Conservation (phyloP, 2,329 filamentous ascomycete species). For the Mycogone perniciosa region DNA sequence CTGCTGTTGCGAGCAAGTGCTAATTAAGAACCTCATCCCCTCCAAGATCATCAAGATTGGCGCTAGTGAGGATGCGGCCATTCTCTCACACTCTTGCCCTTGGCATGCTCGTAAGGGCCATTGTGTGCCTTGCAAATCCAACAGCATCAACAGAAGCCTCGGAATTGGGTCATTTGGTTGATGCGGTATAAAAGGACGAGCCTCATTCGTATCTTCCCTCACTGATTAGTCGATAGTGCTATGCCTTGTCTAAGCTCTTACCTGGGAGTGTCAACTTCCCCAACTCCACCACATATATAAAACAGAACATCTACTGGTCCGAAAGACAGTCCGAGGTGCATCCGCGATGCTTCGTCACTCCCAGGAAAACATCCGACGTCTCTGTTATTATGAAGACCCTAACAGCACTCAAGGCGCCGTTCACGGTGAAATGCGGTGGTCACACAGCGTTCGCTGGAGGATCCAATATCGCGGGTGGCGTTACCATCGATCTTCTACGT, state of each 20-base stretch:
- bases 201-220: too few relatives aligned
- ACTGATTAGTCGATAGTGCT: not conserved
- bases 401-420: not conserved
- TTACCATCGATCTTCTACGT: constrained; percentile 29
- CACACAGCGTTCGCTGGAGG: constrained; percentile 35
- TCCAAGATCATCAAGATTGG: too few relatives aligned
- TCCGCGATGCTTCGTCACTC: not conserved
- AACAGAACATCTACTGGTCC: not conserved
- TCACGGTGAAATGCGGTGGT: constrained; percentile 37
- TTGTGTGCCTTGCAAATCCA: too few relatives aligned
- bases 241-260: not conserved
- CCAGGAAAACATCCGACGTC: not conserved
- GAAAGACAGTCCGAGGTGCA: not conserved
- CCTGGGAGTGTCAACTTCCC: not conserved
- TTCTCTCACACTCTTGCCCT: too few relatives aligned
- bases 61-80: too few relatives aligned
- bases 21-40: too few relatives aligned
- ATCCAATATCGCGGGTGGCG: constrained; percentile 29
- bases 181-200: too few relatives aligned
- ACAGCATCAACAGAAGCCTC: too few relatives aligned
- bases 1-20: too few relatives aligned
- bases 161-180: too few relatives aligned
- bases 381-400: not conserved
- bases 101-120: too few relatives aligned
- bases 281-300: not conserved